Conservation (phyloP, 2,329 filamentous ascomycete genomes). For the Fusarium sp. region DNA sequence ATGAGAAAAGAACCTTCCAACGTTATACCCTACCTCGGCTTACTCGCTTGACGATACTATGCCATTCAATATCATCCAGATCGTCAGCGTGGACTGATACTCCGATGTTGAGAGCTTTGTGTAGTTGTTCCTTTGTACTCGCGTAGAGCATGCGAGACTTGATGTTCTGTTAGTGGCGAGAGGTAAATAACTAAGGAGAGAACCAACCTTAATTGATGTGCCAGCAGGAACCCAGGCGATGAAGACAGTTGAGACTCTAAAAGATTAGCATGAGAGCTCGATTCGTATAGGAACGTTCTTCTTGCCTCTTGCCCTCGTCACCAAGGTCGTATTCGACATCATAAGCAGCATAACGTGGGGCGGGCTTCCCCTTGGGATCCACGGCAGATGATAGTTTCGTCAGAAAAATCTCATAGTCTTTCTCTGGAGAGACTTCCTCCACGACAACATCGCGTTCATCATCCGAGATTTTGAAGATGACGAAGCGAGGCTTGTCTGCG, state of each 20-base stretch:
- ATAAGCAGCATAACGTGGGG: neutral
- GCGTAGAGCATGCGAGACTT: neutral
- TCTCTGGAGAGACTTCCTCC: neutral
- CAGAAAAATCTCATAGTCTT: neutral
- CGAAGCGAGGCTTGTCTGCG: neutral
- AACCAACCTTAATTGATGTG: neutral
- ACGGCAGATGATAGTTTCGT: neutral
- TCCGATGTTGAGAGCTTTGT: neutral
- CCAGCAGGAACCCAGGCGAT: neutral
- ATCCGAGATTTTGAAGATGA: neutral
- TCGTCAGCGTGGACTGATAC: constrained; percentile 1
- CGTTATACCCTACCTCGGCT: neutral
- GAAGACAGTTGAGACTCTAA: neutral
- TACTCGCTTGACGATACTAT: neutral
- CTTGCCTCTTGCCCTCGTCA: neutral
- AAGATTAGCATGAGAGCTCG: neutral
- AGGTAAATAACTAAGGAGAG: neutral
- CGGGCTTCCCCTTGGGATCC: neutral
- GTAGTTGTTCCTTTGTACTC: neutral
- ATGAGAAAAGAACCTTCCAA: neutral
- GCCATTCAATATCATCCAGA: constrained; percentile 1
- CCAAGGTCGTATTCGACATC: neutral
- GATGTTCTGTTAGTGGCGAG: neutral
- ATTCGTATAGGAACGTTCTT: neutral
- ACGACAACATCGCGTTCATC: neutral